Evolutionary conservation across 1,284 basidiomycete species (phyloP), one percentile per base, ranked within the genome.

Genomic region (Xerocomus alliaceus): DNA sequence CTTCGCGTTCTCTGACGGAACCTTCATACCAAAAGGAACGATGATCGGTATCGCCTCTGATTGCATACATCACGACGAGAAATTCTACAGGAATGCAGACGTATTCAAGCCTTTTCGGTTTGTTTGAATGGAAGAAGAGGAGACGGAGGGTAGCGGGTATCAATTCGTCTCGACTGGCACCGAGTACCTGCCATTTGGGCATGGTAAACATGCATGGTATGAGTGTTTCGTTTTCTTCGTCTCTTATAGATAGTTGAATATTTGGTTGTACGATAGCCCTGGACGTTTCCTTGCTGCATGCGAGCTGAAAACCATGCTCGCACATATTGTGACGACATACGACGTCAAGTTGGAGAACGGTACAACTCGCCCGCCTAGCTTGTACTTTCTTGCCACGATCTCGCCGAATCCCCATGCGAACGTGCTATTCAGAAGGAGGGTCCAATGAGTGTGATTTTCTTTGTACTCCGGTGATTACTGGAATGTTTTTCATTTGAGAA

Each of bases 1-100:
- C 18, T 78, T 74, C 5, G 76, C 72, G 1, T 78, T 82, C 63
- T 77, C 77, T 5, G 76, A 82, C 58, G 81, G 81, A 0, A 77
- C 77, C 1, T 66, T 71, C 28, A 49, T 83, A 12, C 81, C 80
- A 2, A 66, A 72, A 22, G 80, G 80, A 13, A 61, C 70, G 1
- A 44, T 64, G 13, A 41, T 81, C 29, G 62, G 64, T 26, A 68
- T 69, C 24, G 66, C 75, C 0, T 67, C 0, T 31, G 35, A 12
- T 29, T 72, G 0, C 51, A 54, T 63, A 10, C 77, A 79, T 42
- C 65, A 59, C 26, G 71, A 78, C 42, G 55, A 60, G 2, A 39
- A 39, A 2, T 57, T 70, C 20, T 76, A 77, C 60, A 46, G 65
- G 2, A 57, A 72, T 37, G 29, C 44, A 5, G 44, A 37, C 5